These are phyloP conservation scores for Diutina scorzettiae DNA, from an alignment of 1,139 yeast genomes.

Conservation along the genomic window DNA sequence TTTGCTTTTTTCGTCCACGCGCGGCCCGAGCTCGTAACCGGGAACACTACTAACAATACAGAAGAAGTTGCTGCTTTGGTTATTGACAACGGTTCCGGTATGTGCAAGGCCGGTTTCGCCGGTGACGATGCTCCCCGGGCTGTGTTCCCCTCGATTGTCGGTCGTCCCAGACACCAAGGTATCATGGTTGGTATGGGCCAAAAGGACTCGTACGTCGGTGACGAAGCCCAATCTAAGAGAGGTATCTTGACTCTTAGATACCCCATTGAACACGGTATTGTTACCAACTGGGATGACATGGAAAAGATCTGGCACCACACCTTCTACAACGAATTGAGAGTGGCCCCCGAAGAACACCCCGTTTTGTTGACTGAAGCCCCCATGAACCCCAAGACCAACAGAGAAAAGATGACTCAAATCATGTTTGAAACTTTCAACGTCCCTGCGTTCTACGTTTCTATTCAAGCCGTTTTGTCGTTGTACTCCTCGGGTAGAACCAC, in stretches of 20 bases:
- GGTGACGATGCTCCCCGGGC: slow-evolving; percentile 99
- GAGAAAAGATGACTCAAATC: slow-evolving; percentile 99
- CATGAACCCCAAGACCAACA: slow-evolving; percentile 97
- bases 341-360: slow-evolving; percentile 99
- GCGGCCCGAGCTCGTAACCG: background rate
- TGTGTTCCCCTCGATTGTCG: slow-evolving; percentile 98
- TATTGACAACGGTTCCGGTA: slow-evolving; percentile 99
- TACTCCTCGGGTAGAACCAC: slow-evolving; percentile 99
- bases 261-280: slow-evolving; percentile 99
- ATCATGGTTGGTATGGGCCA: slow-evolving; percentile 99
- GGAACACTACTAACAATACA: slow-evolving; percentile 16
- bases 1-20: background rate
- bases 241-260: slow-evolving; percentile 98
- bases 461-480: slow-evolving; percentile 95
- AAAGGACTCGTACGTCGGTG: slow-evolving; percentile 99
- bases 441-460: slow-evolving; percentile 97
- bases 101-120: slow-evolving; percentile 99
- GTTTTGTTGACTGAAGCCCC: slow-evolving; percentile 98
- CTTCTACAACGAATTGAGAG: slow-evolving; percentile 93
- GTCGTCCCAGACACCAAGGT: slow-evolving; percentile 99
- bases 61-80: slow-evolving; percentile 64
- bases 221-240: slow-evolving; percentile 99
- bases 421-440: slow-evolving; percentile 98
- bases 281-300: slow-evolving; percentile 99
- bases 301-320: slow-evolving; percentile 99